Percentiles rank a stretch among this genome's conserved stretches.
Evolutionary conservation across 2,329 filamentous ascomycete species (phyloP).

Genomic region (Scopulariopsis brevicaulis): DNA sequence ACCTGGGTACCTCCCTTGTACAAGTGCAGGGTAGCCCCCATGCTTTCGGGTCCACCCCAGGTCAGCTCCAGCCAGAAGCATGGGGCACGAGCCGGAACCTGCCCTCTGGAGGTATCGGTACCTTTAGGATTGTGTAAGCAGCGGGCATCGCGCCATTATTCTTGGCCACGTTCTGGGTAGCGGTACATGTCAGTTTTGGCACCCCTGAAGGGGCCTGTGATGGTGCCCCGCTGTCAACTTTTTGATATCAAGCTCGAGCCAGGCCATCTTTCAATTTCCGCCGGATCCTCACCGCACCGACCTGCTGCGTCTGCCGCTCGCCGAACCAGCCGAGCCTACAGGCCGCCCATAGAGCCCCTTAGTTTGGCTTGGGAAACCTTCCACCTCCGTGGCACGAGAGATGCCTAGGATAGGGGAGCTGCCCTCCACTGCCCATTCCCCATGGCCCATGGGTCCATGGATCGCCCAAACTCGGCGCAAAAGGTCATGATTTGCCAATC

Average conservation of each 20-base stretch:
- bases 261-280: background rate
- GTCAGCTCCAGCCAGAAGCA: background rate
- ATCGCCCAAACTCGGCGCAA: background rate
- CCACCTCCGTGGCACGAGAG: too few relatives aligned
- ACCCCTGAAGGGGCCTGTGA: background rate
- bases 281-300: background rate
- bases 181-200: background rate
- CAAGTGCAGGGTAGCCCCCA: background rate
- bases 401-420: too few relatives aligned
- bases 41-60: background rate
- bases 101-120: background rate
- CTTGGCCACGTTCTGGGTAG: background rate
- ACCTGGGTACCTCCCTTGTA: background rate
- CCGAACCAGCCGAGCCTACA: too few relatives aligned
- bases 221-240: background rate
- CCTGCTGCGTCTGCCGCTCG: background rate
- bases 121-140: background rate
- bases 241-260: background rate
- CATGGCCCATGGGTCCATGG: background rate
- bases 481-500: background rate
- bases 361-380: too few relatives aligned
- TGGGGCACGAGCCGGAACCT: background rate
- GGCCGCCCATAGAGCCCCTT: too few relatives aligned
- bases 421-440: too few relatives aligned
- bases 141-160: background rate